phyloP scores from a whole-genome alignment of 139 green algal genomes.

The Tetraselmis chui region DNA sequence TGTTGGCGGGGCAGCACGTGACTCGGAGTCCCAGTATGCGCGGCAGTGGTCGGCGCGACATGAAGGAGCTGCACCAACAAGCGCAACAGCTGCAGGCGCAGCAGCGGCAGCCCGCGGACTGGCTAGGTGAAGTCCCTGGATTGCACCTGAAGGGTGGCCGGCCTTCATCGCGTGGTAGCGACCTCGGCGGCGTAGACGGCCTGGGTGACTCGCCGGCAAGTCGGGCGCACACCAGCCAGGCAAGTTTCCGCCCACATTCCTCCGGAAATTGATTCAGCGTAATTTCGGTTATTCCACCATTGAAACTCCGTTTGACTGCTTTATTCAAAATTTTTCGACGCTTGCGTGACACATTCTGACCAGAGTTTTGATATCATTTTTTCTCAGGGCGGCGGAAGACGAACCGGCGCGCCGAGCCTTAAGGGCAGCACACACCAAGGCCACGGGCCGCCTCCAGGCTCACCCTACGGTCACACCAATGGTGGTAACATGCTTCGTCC shows the following conservation, averaged over 20 bases:
- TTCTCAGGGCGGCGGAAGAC: too few species aligned
- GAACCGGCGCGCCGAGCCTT: too few species aligned
- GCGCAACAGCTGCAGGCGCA: conserved; percentile 10
- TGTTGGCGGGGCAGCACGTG: background rate
- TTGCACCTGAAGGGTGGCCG: background rate
- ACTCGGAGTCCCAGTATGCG: conserved; percentile 26
- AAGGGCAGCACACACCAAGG: background rate
- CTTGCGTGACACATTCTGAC: too few species aligned
- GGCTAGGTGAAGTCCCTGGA: background rate
- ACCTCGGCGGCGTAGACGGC: background rate
- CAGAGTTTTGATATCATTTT: too few species aligned
- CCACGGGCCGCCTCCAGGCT: background rate
- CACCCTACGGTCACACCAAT: background rate
- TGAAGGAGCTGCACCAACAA: conserved; percentile 42
- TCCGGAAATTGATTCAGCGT: too few species aligned
- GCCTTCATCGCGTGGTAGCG: background rate
- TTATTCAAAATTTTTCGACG: too few species aligned
- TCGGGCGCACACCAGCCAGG: background rate
- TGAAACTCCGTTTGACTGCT: too few species aligned
- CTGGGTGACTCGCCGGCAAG: background rate
- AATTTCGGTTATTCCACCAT: too few species aligned
- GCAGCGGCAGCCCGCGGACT: background rate
- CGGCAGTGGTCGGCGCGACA: conserved; percentile 39
- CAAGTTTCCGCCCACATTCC: too few species aligned
- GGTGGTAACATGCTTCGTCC: background rate